Conservation (phyloP, 2,329 filamentous ascomycete genomes). For the Chrysoporthe cubensis region DNA sequence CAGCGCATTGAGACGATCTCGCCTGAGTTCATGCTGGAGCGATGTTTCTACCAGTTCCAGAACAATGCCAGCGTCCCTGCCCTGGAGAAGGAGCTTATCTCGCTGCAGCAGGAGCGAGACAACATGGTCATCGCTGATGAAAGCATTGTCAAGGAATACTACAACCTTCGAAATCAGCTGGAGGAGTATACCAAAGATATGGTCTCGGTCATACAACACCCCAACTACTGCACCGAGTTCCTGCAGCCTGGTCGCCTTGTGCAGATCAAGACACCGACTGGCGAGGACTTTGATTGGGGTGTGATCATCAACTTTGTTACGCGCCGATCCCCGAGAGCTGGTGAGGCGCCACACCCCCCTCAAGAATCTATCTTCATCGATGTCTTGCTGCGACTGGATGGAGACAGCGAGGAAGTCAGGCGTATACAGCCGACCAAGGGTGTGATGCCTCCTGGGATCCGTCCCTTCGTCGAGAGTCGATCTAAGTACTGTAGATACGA, state of each 20-base stretch:
- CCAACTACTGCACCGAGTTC: conserved; percentile 82
- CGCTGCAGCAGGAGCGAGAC: conserved; percentile 75
- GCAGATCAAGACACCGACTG: conserved; percentile 75
- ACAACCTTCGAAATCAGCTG: conserved; percentile 83
- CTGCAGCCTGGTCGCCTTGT: conserved; percentile 87
- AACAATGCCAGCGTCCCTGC: conserved; percentile 85
- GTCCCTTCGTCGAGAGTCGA: conserved; percentile 59
- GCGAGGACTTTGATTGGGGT: conserved; percentile 92
- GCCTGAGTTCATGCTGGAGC: conserved; percentile 97
- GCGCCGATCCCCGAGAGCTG: conserved; percentile 68
- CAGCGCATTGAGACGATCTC: conserved; percentile 99
- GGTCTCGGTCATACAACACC: conserved; percentile 88
- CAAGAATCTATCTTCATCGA: conserved; percentile 85
- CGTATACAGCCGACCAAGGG: conserved; percentile 63
- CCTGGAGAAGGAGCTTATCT: conserved; percentile 80
- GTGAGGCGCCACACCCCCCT: conserved; percentile 68
- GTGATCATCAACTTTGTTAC: conserved; percentile 76
- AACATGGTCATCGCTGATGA: conserved; percentile 83
- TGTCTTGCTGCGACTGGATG: conserved; percentile 69
- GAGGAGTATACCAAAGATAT: conserved; percentile 86
- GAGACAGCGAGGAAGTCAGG: conserved; percentile 52
- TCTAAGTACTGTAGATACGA: conserved; percentile 72
- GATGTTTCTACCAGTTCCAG: conserved; percentile 98
- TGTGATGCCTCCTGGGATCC: conserved; percentile 60
- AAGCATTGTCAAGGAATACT: conserved; percentile 89